Evolutionary conservation across 306 rosid species (phyloP), one percentile per base, ranked within the genome.

Genomic region (Urtica urens): DNA sequence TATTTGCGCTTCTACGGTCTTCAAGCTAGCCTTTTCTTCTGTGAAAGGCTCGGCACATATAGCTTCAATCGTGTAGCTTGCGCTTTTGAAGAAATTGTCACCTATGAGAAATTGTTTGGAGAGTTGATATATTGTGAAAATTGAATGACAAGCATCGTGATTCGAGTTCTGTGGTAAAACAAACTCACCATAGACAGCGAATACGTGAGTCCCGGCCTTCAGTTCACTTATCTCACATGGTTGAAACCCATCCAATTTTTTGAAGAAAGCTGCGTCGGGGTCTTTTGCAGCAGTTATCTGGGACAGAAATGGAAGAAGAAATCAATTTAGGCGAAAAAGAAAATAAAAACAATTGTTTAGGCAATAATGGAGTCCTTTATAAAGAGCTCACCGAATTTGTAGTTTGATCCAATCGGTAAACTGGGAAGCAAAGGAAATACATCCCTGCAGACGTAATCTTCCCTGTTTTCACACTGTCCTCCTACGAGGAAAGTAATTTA

Each of bases 401-500:
- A 49, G 93, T 80, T 52, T 78, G 96, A 55, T 86, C 94, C 62
- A 92, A 63, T 34, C 88, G 93, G 75, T 92, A 92, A 52, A 92
- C 94, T 42, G 99, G 96, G 62, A 92, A 92, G 51, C 96, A 93
- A 53, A 92, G 96, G 76, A 92, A 92, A 73, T 79, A 92, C 94
- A 86, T 82, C 62, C 99, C 99, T 58, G 99, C 88, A 33, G 94
- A 86, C 53, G 94, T 82, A 37, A 76, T 52, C 77, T 86, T 92
- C 37, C 96, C 94, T 7, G 82, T 75, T 72, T 79, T 92, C 14
- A 81, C 74, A 62, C 96, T 65, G 53, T 86, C 99, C 80, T 92
- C 99, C 99, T 92, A 58, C 69, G 25, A 49, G 53, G 56, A 14
- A 49, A 35, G 63, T 34, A 58, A 67, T 10, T 48, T 29, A 10